phyloP scores from a whole-genome alignment of 352 stramenopile species.

The Phytophthora aleatoria region DNA sequence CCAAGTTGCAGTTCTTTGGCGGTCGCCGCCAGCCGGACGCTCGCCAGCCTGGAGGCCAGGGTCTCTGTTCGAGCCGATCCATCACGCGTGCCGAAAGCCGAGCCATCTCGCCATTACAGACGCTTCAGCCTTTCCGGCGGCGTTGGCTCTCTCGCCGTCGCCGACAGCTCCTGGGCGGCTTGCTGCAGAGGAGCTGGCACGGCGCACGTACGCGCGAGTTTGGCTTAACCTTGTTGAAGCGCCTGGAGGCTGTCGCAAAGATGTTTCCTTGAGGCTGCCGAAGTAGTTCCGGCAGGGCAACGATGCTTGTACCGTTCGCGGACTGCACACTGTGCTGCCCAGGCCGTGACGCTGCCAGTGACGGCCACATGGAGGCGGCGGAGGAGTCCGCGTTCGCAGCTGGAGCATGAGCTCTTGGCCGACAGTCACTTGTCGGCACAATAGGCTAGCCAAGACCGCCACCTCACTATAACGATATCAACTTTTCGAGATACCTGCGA shows the following conservation, averaged over 20 bases:
- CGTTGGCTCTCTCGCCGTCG: background rate
- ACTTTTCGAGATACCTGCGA: background rate
- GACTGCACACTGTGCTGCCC: slow-evolving; percentile 1
- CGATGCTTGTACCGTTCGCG: background rate
- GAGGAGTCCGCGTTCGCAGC: slow-evolving; percentile 13
- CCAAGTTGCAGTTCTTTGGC: background rate
- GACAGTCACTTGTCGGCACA: background rate
- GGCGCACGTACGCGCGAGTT: slow-evolving; percentile 7
- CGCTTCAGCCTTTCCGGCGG: too few relatives aligned
- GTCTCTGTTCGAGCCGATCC: slow-evolving; percentile 24
- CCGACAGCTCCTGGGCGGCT: slow-evolving; percentile 14
- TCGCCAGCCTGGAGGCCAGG: background rate
- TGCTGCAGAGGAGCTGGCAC: slow-evolving; percentile 25
- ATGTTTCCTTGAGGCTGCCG: background rate
- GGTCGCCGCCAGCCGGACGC: slow-evolving; percentile 1
- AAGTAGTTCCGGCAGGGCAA: background rate
- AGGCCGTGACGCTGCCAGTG: background rate
- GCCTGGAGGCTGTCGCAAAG: background rate
- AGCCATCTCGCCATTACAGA: slow-evolving; percentile 25
- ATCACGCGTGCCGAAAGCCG: slow-evolving; percentile 24
- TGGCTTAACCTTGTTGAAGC: background rate
- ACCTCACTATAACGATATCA: background rate
- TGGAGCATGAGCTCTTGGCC: slow-evolving; percentile 14
- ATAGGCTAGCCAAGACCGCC: background rate
- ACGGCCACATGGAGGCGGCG: slow-evolving; percentile 1